Conservation (phyloP, 78 protist genomes). For the Dictyostelium discoideum region DNA sequence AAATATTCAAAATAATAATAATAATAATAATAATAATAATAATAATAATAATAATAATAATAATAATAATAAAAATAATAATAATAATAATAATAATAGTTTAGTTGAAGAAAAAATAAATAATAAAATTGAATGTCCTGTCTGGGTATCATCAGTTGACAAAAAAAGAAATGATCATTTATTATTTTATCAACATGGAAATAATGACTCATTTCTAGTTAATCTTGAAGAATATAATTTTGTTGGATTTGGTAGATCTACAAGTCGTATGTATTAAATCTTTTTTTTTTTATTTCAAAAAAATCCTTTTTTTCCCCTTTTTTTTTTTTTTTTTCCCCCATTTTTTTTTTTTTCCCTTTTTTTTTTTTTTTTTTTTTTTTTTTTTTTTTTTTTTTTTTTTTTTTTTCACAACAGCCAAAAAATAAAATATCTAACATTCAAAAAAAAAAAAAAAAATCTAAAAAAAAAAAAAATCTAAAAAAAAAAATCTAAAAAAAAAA, state of each 20-base stretch:
- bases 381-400: background rate
- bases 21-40: slow-evolving; percentile 3
- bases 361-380: background rate
- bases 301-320: no score
- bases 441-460: no score
- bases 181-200: slow-evolving; percentile 6
- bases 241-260: slow-evolving; percentile 40
- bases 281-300: background rate
- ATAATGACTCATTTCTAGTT: background rate
- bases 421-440: background rate
- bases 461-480: no score
- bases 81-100: background rate
- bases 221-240: slow-evolving; percentile 32
- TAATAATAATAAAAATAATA: background rate
- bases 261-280: slow-evolving; percentile 15
- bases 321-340: background rate
- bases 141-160: slow-evolving; percentile 18
- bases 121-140: background rate
- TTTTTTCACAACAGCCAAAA: no score
- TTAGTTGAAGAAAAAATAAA: background rate
- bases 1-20: background rate
- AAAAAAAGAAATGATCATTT: slow-evolving; percentile 37
- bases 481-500: background rate
- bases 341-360: background rate
- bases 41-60: slow-evolving; percentile 7